phyloP scores from a whole-genome alignment of 345 rosid genomes.

The Gossypioides kirkii region DNA sequence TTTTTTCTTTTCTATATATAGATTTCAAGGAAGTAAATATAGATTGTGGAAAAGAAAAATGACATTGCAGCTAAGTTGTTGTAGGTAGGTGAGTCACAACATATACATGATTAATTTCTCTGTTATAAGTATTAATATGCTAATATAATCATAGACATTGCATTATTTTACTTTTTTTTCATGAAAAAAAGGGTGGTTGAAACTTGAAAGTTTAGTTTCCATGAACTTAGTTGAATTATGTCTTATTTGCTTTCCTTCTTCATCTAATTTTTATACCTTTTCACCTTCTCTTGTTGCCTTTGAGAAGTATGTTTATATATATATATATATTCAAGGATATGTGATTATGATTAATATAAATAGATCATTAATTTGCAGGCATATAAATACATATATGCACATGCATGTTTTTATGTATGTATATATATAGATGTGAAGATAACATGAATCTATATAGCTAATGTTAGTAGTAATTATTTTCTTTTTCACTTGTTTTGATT shows the following conservation, averaged over 20 bases:
- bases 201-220: too few relatives aligned
- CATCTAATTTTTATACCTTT: background rate
- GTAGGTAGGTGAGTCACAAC: background rate
- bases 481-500: background rate
- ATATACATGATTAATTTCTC: background rate
- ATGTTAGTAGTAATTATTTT: background rate
- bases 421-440: background rate
- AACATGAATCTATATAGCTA: background rate
- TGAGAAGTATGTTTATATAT: background rate
- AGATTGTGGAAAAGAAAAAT: background rate
- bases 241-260: too few relatives aligned
- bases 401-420: background rate
- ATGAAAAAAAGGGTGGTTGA: too few relatives aligned
- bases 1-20: too few relatives aligned
- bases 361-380: background rate
- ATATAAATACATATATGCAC: background rate
- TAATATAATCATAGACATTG: too few relatives aligned
- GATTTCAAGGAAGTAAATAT: background rate
- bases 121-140: background rate
- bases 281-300: background rate
- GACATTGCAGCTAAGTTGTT: background rate
- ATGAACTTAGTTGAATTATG: too few relatives aligned
- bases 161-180: too few relatives aligned
- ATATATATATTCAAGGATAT: background rate
- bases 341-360: background rate